These are phyloP conservation scores for Lepidopterella palustris DNA, from an alignment of 495 filamentous ascomycete genomes.

Conservation along the genomic window DNA sequence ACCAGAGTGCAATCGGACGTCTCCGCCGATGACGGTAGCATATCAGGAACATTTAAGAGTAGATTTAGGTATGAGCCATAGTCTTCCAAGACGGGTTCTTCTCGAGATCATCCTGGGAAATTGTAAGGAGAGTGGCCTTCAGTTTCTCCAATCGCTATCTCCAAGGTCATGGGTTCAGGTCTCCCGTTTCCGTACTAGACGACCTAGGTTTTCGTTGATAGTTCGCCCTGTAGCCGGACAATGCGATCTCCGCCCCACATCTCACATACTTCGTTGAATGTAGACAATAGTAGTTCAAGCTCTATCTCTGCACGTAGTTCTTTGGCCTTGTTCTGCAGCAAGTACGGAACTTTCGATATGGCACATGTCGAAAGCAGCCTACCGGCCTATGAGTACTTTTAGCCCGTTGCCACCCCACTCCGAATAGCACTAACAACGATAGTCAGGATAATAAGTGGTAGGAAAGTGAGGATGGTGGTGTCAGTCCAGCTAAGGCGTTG, in stretches of 20 bases:
- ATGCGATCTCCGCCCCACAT: conserved; percentile 12
- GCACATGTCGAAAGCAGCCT: not conserved
- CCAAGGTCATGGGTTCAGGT: too few relatives aligned
- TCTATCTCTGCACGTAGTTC: conserved; percentile 4
- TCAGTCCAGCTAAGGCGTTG: conserved; percentile 25
- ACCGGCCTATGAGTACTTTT: conserved; percentile 21
- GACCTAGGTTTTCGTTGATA: too few relatives aligned
- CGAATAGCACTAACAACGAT: conserved; percentile 12
- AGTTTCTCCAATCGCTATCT: too few relatives aligned
- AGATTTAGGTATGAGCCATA: too few relatives aligned
- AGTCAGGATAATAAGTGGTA: conserved; percentile 11
- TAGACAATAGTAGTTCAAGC: conserved; percentile 11
- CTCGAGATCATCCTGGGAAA: too few relatives aligned
- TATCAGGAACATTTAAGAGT: too few relatives aligned
- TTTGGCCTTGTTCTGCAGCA: not conserved
- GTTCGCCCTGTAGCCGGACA: too few relatives aligned
- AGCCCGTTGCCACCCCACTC: conserved; percentile 13
- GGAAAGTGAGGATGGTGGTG: conserved; percentile 27
- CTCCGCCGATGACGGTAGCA: too few relatives aligned
- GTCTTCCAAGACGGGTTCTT: too few relatives aligned
- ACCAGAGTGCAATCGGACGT: too few relatives aligned
- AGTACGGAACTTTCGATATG: not conserved
- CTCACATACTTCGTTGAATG: conserved; percentile 8
- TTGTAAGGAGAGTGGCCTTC: too few relatives aligned
- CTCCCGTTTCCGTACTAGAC: too few relatives aligned